These are phyloP conservation scores for Rosa hybrid DNA, from an alignment of 331 rosid species.

Conservation along the genomic window DNA sequence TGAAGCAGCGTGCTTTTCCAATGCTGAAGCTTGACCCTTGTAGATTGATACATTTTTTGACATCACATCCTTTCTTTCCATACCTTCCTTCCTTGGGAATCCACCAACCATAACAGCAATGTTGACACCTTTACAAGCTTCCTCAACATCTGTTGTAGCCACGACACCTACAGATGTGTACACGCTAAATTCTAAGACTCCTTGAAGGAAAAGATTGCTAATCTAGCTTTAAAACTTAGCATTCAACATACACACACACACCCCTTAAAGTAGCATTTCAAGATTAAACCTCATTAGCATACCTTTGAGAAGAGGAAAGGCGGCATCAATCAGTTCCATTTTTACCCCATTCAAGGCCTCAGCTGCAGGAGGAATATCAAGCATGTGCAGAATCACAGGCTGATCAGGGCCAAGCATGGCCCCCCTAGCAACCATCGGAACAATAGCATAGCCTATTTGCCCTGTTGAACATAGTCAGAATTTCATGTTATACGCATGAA, in stretches of 20 bases:
- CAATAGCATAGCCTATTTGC: slow-evolving; percentile 82
- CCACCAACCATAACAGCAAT: slow-evolving; percentile 80
- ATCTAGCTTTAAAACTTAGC: neutral
- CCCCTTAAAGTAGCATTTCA: neutral
- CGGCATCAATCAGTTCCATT: slow-evolving; percentile 73
- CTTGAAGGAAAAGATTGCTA: neutral
- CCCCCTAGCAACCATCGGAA: slow-evolving; percentile 82
- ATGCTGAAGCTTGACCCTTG: slow-evolving; percentile 75
- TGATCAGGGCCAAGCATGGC: slow-evolving; percentile 66
- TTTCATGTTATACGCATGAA: neutral
- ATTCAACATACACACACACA: neutral
- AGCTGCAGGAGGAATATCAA: slow-evolving; percentile 59
- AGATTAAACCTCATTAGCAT: slow-evolving; percentile 9
- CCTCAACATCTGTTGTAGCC: slow-evolving; percentile 66
- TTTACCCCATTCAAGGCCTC: slow-evolving; percentile 66
- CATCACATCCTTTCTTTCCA: slow-evolving; percentile 83
- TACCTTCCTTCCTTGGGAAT: slow-evolving; percentile 69
- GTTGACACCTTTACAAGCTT: slow-evolving; percentile 70
- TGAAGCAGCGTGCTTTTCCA: slow-evolving; percentile 69
- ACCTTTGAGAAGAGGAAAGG: slow-evolving; percentile 81
- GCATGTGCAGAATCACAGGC: slow-evolving; percentile 77
- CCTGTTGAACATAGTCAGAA: slow-evolving; percentile 39
- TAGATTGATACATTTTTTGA: slow-evolving; percentile 70
- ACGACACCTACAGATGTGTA: slow-evolving; percentile 46
- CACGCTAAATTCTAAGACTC: neutral